phyloP scores from a whole-genome alignment of 108 stramenopile genomes.

The Skeletonema potamos region DNA sequence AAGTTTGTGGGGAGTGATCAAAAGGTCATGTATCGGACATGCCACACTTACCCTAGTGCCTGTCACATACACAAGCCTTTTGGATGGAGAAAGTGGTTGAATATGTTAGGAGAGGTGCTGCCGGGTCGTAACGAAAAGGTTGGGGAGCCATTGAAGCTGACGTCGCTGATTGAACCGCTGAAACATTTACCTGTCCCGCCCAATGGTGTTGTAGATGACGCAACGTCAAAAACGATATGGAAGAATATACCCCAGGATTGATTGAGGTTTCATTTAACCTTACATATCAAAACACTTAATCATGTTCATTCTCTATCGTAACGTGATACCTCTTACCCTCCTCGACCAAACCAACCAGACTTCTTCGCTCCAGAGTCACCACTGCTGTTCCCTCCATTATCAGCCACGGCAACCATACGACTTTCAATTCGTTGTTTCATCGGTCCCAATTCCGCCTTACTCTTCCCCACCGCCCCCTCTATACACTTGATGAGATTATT shows the following conservation, averaged over 20 bases:
- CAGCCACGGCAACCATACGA: constrained; percentile 19
- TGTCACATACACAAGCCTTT: constrained; percentile 43
- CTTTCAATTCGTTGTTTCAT: constrained; percentile 73
- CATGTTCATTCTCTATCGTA: neutral
- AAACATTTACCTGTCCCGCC: constrained; percentile 37
- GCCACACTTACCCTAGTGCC: constrained; percentile 40
- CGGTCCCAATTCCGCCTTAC: constrained; percentile 69
- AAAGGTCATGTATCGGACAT: constrained; percentile 45
- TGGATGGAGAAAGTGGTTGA: constrained; percentile 24
- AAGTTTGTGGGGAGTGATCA: constrained; percentile 51
- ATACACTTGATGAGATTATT: constrained; percentile 68
- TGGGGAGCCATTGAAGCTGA: constrained; percentile 20
- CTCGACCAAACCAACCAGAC: neutral
- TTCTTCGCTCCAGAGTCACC: neutral
- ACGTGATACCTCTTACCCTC: neutral
- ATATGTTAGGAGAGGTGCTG: constrained; percentile 40
- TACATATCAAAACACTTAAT: neutral
- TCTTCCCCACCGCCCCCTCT: constrained; percentile 65
- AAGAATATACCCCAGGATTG: neutral
- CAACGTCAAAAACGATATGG: constrained; percentile 19
- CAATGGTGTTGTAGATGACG: constrained; percentile 35
- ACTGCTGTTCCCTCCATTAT: neutral
- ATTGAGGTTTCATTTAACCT: neutral
- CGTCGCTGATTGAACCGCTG: constrained; percentile 14
- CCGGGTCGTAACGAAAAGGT: constrained; percentile 35